Percentiles rank a stretch among this genome's conserved stretches.
These are phyloP conservation scores for Exserohilum turcica DNA, from an alignment of 2,329 filamentous ascomycete genomes.

Conservation along the genomic window DNA sequence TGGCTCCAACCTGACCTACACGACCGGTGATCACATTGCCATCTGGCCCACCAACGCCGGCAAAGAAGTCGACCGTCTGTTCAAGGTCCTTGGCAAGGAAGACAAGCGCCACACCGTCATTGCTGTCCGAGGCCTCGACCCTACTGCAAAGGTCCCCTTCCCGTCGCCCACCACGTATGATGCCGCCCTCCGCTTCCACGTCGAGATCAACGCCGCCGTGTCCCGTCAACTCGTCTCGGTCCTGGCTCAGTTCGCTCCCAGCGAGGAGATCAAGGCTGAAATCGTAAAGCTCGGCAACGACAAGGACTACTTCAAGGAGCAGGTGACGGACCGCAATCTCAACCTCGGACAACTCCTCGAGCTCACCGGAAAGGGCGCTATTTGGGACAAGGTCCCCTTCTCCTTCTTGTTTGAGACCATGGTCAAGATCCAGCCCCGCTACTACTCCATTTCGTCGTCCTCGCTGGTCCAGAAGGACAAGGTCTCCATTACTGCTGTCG, in stretches of 20 bases:
- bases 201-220: constrained; percentile 93
- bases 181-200: constrained; percentile 88
- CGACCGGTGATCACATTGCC: constrained; percentile 96
- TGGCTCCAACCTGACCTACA: constrained; percentile 87
- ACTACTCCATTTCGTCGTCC: constrained; percentile 99
- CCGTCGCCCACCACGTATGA: constrained; percentile 97
- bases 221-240: constrained; percentile 93
- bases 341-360: constrained; percentile 89
- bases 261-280: constrained; percentile 81
- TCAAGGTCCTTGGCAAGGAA: constrained; percentile 75
- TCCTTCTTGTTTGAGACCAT: constrained; percentile 92
- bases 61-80: constrained; percentile 86
- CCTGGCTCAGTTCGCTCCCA: constrained; percentile 86
- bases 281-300: constrained; percentile 87
- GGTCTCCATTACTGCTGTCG: constrained; percentile 92
- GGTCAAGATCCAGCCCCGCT: constrained; percentile 93
- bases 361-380: constrained; percentile 70
- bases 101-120: constrained; percentile 83
- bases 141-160: constrained; percentile 96
- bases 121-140: constrained; percentile 86
- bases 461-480: constrained; percentile 92
- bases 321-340: constrained; percentile 78
- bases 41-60: constrained; percentile 97
- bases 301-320: constrained; percentile 92
- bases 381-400: constrained; percentile 87